Evolutionary conservation across 768 basidiomycete genomes (phyloP), one percentile per base, ranked within the genome.

Genomic region (Coprinopsis strossmayeri): DNA sequence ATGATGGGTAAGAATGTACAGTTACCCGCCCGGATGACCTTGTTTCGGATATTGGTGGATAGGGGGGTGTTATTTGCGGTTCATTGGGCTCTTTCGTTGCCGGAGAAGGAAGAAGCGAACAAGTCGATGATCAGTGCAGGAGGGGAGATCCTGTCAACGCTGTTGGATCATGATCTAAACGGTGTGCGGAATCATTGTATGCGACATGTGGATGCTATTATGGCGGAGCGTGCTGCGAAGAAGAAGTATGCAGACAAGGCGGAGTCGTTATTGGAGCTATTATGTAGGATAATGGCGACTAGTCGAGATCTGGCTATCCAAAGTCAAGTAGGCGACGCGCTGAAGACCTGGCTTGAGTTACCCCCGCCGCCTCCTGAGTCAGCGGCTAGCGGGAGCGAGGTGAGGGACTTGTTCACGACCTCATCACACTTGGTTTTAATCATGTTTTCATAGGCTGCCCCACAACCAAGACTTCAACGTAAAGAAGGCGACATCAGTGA

Each of bases 1-100:
- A 75, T 84, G 49, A 94, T 99, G 89, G 93, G 90, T 51, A 99
- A 98, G 76, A 93, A 92, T 60, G 86, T 97, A 7, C 95, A 97
- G 62, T 74, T 96, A 15, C 84, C 87, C 13, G 78, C 86, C 13
- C 87, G 96, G 30, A 74, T 94, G 63, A 70, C 79, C 2, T 78
- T 98, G 9, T 98, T 95, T 69, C 84, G 91, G 41, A 75, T 82
- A 5, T 77, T 98, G 20, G 81, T 94, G 44, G 92, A 96, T 53
- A 79, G 87, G 4, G 95, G 92, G 1, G 75, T 98, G 37, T 71
- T 98, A 1, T 87, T 86, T 54, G 88, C 87, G n/a, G 81, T 94
- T 12, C 91, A 96, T 59, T 95, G 91, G 89, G 92, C 91, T 1
- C 75, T 97, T 41, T 69, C 71, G n/a, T 74, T 84, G 25, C 64